Conservation (phyloP, 140 eudicot genomes). For the Cichorium intybus region DNA sequence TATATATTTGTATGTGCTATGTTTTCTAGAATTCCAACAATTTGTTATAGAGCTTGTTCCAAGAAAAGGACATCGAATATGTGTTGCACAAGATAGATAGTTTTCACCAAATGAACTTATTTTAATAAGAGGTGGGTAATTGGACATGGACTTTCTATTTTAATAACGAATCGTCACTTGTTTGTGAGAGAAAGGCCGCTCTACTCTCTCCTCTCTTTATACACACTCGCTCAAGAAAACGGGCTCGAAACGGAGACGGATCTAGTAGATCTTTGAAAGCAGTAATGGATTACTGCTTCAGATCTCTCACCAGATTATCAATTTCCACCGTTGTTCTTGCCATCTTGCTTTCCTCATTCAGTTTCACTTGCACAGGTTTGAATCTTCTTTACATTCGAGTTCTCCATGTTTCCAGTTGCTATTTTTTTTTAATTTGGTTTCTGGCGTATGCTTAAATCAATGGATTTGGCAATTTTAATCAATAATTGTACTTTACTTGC, state of each 20-base stretch:
- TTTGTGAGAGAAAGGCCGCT: slow-evolving; percentile 16
- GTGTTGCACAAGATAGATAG: slow-evolving; percentile 20
- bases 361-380: slow-evolving; percentile 57
- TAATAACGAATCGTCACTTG: slow-evolving; percentile 26
- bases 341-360: slow-evolving; percentile 51
- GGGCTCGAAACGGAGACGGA: slow-evolving; percentile 13
- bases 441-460: slow-evolving; percentile 22
- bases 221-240: slow-evolving; percentile 3
- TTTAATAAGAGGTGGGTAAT: slow-evolving; percentile 16
- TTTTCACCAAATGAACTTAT: slow-evolving; percentile 9
- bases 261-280: slow-evolving; percentile 28
- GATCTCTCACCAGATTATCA: slow-evolving; percentile 41
- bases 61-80: slow-evolving; percentile 18
- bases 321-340: slow-evolving; percentile 32
- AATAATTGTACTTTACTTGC: neutral
- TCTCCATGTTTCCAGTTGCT: neutral
- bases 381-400: slow-evolving; percentile 4
- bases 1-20: neutral
- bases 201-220: slow-evolving; percentile 1
- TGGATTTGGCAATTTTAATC: neutral
- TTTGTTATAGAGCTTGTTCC: slow-evolving; percentile 1
- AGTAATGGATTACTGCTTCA: slow-evolving; percentile 46
- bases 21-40: neutral
- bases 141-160: slow-evolving; percentile 25
- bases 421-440: slow-evolving; percentile 2